Percentiles rank a stretch among this genome's conserved stretches.
Evolutionary conservation across 768 basidiomycete genomes (phyloP).

Genomic region (Ramaria rubella): DNA sequence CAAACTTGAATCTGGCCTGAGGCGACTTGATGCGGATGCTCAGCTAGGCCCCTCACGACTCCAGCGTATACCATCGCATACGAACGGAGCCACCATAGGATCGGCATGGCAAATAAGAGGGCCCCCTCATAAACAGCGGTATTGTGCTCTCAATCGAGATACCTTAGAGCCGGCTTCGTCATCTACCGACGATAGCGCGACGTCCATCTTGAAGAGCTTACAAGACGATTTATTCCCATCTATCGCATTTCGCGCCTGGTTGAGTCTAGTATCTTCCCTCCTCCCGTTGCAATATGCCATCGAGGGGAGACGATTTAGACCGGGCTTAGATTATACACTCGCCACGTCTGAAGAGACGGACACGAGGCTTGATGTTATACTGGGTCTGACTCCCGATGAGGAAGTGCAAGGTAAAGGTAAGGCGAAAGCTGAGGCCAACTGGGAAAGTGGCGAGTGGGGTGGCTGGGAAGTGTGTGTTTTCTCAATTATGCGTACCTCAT

Average conservation of each 20-base stretch:
- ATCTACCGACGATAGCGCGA: constrained; percentile 38
- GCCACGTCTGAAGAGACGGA: constrained; percentile 82
- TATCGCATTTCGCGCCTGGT: constrained; percentile 86
- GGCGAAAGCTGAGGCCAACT: constrained; percentile 29
- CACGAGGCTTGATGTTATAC: constrained; percentile 75
- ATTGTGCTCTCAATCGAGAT: constrained; percentile 53
- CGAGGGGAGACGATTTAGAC: constrained; percentile 85
- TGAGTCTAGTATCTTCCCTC: constrained; percentile 62
- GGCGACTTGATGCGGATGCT: constrained; percentile 57
- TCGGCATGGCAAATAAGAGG: constrained; percentile 67
- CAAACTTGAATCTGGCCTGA: constrained; percentile 58
- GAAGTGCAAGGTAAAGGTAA: constrained; percentile 33
- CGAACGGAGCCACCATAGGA: constrained; percentile 43
- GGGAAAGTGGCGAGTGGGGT: constrained; percentile 76
- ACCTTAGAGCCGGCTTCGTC: constrained; percentile 33
- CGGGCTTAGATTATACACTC: constrained; percentile 91
- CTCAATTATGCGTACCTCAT: not conserved
- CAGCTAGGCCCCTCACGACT: constrained; percentile 47
- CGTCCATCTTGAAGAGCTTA: constrained; percentile 50
- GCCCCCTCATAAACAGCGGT: constrained; percentile 93
- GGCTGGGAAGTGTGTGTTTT: constrained; percentile 75
- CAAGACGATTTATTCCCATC: constrained; percentile 77
- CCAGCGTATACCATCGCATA: constrained; percentile 57
- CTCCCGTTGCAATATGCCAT: constrained; percentile 64
- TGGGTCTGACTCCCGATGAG: constrained; percentile 71